Evolutionary conservation across 352 stramenopile genomes (phyloP), one percentile per base, ranked within the genome.

Genomic region (Saprolegnia parasitica): DNA sequence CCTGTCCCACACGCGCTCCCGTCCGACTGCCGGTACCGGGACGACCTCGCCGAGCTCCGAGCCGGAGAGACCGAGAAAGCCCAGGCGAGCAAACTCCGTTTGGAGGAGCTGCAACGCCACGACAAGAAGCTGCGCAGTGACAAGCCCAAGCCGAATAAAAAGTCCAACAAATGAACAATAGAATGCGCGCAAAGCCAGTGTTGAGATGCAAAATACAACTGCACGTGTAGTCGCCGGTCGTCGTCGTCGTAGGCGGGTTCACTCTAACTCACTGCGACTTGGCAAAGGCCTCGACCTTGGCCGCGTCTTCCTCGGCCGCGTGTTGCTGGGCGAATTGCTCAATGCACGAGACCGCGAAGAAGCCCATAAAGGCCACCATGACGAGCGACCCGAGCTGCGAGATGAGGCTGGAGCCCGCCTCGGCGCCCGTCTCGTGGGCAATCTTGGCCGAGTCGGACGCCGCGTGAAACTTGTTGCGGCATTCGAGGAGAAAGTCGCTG

Each of bases 321-420:
- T 95, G 88, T 70, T 95, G 87, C 75, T 96, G 89, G 32, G 89
- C 88, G 68, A 96, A 95, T 73, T 96, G 86, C 75, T 95, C 87
- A 61, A 96, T 89, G 75, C 88, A 96, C 76, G 86, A 95, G 60
- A 96, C 79, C 6, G 89, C 86, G 73, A 96, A 96, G 79, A 92
- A 96, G 21, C 70, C 81, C 52, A 96, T 96, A 71, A 96, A 94
- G 37, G 76, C 73, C 49, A 96, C 83, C 87, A 96, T 96, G 54
- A 96, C 77, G 63, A 77, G 67, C 57, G 84, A 92, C 54, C 87
- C 87, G 39, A 86, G 42, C 70, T 96, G 81, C 39, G 87, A 96
- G 26, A 96, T 88, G 18, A 93, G 60, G 47, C 81, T 90, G 47
- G 79, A 77, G 67, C 79, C 83, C 54, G 76, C 74, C 16, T 71